Evolutionary conservation across 805 yeast species (phyloP), one percentile per base, ranked within the genome.

Genomic region (Saccharomycodes ludwigii): DNA sequence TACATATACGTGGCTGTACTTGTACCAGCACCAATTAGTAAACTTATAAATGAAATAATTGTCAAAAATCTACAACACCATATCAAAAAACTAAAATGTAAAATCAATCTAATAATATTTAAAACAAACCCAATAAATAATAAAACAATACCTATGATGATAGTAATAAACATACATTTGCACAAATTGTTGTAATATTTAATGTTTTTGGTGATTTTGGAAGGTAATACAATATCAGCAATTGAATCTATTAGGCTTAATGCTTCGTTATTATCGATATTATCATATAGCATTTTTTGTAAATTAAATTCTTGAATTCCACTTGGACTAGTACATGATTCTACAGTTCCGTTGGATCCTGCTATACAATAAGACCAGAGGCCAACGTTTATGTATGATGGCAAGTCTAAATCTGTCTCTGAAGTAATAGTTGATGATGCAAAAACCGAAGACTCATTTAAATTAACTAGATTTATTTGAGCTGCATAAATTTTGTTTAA

Each of bases 321-420:
- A 21, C 30, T 29, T 12, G 54, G 54, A 15, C 48, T 41, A 4
- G 52, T 48, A 34, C 58, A 52, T n/a, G 29, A 31, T 4, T 39
- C 36, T 5, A 52, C 40, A 4, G 32, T 30, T 6, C 42, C 39
- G 9, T 38, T 21, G 3, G 46, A 27, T 18, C 37, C 40, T 15
- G 74, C 77, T 33, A 58, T 43, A 51, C 85, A 76, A 53, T 71
- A 75, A 16, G 78, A 77, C 70, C 78, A 76, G 41, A 71, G 53
- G 22, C 82, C 80, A 21, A 73, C 56, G 11, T 68, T 61, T 41
- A 66, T 57, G 26, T 64, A 65, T 3, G 68, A 49, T 6, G 56
- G 56, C 24, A 73, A 42, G 2, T 68, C 68, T 3, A 61, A 40
- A 4, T 40, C 44, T n/a, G 43, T 18, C 12, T 31, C 30, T 10